Evolutionary conservation across 805 yeast species (phyloP), one percentile per base, ranked within the genome.

Genomic region (Candida hungchunana): DNA sequence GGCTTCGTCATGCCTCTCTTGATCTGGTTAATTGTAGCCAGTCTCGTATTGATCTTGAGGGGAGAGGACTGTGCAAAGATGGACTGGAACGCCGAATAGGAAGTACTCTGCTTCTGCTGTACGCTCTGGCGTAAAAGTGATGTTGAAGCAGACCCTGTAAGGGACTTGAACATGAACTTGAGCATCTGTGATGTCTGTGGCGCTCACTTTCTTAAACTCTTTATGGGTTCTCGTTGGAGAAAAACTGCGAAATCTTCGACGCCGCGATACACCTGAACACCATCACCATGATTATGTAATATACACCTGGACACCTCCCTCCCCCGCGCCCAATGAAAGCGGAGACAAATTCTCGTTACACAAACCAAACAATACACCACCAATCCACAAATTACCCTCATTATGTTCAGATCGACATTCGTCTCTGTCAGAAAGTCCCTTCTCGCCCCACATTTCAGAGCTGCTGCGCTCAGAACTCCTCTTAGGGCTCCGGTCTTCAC

Each of bases 21-120:
- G 38, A 81, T 73, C 60, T 85, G 95, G 58, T 85, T 84, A 44
- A 85, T 66, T 0, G 95, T 82, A 24, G 88, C 90, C 54, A 48
- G 55, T 46, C 61, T 47, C 13, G 40, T 31, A 17, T 42, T 37
- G 26, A 46, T 41, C 28, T 40, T 46, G 20, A 37, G 31, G 32
- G 48, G 48, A 6, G 47, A 43, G 14, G 44, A 30, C 17, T 36
- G 42, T 12, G 39, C 34, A 18, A 44, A 40, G 24, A 45, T 29
- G 9, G 47, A 41, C 21, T 38, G 29, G 39, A 34, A 35, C 7
- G 32, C 19, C n/a, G 31, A 7, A 32, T 40, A 39, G n/a, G 41
- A 12, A n/a, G 24, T 11, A n/a, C n/a, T n/a, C 6, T 31, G 35
- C 24, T 21, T 24, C 22, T 34, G 32, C 8, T 34, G 34, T 26